Base-by-base conservation (phyloP, 1,139 yeast genomes). In the Blastobotrys serpentis region DNA sequence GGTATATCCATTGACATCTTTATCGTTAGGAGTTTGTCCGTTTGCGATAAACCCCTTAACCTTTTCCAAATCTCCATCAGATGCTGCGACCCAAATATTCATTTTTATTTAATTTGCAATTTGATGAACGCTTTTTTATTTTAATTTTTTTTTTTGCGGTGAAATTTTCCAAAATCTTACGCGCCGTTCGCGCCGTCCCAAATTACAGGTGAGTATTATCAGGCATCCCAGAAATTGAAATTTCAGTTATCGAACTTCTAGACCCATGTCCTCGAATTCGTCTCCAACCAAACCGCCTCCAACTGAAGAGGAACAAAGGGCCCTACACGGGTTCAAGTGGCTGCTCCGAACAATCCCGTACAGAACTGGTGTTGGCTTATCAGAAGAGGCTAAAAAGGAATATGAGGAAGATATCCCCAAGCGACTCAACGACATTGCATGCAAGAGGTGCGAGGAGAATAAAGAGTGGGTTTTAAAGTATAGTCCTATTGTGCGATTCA, bases 31-130 rank as follows among this genome's bases (percentile, higher is more conserved):
- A 1, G 81, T 73, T 11, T 70, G 63, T 0, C 84, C 84, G 0
- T 76, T 64, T 3, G 68, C 70, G 11, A 92, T 68, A 50, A 74
- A 72, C 8, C 74, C 62, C 55, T 80, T 77, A 11, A 92, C 96
- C 8, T 74, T 63, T 2, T 73, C 76, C 1, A 76, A 56, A 55
- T 84, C 79, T 59, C 87, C 84, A 65, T 92, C 98, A 16, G 97
- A 86, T 4, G 97, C 94, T 7, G 97, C 96, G 8, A 86, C 81
- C 98, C 98, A 92, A 53, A 92, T 82, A 66, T 92, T 90, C 64
- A 78, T 70, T 21, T 11, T 33, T 11, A 14, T 17, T 10, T 6
- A 23, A 10, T 23, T 6, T 23, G 10, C 26, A 10, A 16, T 33
- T 33, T 2, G 18, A 13, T 13, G n/a, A 7, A 4, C 18, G 8